Base-by-base conservation (phyloP, 306 rosid species). In the Styphnolobium japonicum region DNA sequence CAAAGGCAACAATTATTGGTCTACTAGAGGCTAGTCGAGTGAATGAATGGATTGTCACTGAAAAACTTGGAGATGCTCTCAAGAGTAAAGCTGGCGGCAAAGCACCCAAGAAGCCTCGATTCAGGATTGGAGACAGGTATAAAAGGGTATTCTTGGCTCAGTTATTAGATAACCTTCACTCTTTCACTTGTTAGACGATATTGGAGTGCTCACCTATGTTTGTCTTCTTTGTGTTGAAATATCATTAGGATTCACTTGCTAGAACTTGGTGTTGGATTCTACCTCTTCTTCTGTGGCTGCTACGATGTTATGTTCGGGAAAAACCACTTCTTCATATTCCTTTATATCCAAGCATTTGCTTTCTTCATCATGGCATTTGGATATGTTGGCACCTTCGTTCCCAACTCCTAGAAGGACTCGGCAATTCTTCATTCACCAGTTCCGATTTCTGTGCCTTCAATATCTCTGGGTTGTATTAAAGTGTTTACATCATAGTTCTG, bases 11-110 rank as follows among this genome's bases (percentile, higher is more conserved):
- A 9, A 71, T 92, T 66, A 92, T 92, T 5, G 97, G 98, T 55
- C 86, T 94, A 18, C 71, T 94, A 43, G 97, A 89, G 84, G 55
- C 86, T 8, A 88, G 84, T 68, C 60, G 94, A 58, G 97, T 87
- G 72, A 92, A 94, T 43, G 98, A 94, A 71, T 94, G 97, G 97
- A 81, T 94, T 63, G 97, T 94, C 56, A 94, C 98, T 1, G 97
- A 90, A 82, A 94, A 94, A 69, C 89, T 92, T 52, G 98, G 98
- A 75, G 94, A 88, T 78, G 87, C 88, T 68, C 86, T 90, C 23
- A 92, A 89, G 83, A 67, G 62, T 42, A 92, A 89, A 84, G 57
- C 60, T 29, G 70, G 64, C 3, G 8, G 79, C 0, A 90, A 92
- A 86, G 65, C 84, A 42, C 73, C 86, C 15, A 88, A 73, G 71